Base-by-base conservation (phyloP, 768 basidiomycete species). In the Steccherinum ochraceum region DNA sequence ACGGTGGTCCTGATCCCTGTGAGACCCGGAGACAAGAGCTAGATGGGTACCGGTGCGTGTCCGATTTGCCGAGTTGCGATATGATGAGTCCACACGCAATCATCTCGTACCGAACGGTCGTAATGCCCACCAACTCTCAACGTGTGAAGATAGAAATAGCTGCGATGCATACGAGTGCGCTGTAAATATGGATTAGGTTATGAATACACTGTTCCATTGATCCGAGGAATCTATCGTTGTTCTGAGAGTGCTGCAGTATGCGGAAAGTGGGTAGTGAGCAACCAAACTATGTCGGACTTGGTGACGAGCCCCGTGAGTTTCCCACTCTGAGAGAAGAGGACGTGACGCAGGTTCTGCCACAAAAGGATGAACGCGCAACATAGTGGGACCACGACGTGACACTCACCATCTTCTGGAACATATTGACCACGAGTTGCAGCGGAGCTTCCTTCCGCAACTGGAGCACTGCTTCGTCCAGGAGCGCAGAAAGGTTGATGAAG, bases 331-430 rank as follows among this genome's bases (percentile, higher is more conserved):
- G 84, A 81, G 63, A 88, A 86, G 42, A 86, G 63, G 20, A 87
- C 76, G 61, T 83, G 82, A 5, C 82, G 78, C 11, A 86, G 61
- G 59, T 84, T 86, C 84, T 88, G 57, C 18, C 24, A 45, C 12
- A 13, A 1, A 25, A 30, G 40, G 25, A 21, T 42, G 12, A 41
- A 2, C 13, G 26, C 16, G 40, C 26, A 12, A 1, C 48, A 35
- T 27, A 65, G 61, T 42, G 49, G 5, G 39, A 12, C 7, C 19
- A 46, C 30, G 2, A 20, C 2, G 27, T 21, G 35, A 7, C 16
- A 46, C 66, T 46, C 40, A 83, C 86, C 63, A 88, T 64, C 67
- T 81, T 85, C 64, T 85, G 85, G 69, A 86, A 86, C 77, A 84
- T 83, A 58, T 72, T 78, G 23, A 86, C 84, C 12, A 86, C 81